Evolutionary conservation across 2,329 filamentous ascomycete species (phyloP).

Genomic region (Cladophialophora psammophila): DNA sequence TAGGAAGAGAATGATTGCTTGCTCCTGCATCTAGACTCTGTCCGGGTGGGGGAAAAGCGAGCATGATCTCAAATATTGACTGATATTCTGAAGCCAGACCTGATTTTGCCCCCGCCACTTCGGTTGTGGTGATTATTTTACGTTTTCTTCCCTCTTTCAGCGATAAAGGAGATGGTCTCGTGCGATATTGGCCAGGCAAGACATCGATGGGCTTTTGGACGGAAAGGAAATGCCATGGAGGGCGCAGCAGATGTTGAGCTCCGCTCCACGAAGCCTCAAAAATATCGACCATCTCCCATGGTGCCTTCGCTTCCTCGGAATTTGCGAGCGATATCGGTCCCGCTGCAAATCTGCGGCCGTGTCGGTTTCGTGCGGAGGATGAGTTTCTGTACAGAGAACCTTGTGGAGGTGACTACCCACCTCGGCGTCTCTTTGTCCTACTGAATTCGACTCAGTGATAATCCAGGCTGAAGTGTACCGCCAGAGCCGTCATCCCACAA

Average conservation of each 20-base stretch:
- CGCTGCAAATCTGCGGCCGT: not conserved
- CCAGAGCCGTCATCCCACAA: not conserved
- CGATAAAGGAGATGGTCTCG: not conserved
- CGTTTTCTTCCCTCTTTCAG: not conserved
- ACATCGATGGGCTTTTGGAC: not conserved
- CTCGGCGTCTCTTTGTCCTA: not conserved
- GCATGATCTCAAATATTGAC: slow-evolving; percentile 43
- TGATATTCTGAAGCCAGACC: slow-evolving; percentile 39
- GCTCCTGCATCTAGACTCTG: slow-evolving; percentile 1
- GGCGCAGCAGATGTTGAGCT: not conserved
- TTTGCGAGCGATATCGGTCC: too few species aligned
- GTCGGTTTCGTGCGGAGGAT: not conserved
- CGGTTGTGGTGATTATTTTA: not conserved
- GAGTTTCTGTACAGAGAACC: not conserved
- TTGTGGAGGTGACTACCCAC: not conserved
- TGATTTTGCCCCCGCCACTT: not conserved
- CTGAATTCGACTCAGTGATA: not conserved
- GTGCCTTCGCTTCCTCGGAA: not conserved
- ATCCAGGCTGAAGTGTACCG: not conserved
- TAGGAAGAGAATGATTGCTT: slow-evolving; percentile 58
- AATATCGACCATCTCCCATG: not conserved
- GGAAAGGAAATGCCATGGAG: not conserved
- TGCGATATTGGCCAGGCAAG: not conserved
- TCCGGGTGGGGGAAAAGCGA: slow-evolving; percentile 11
- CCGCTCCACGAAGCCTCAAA: not conserved